Percentiles rank a stretch among this genome's conserved stretches.
phyloP scores from a whole-genome alignment of 805 yeast genomes.

The Saccharomycopsis sp. region DNA sequence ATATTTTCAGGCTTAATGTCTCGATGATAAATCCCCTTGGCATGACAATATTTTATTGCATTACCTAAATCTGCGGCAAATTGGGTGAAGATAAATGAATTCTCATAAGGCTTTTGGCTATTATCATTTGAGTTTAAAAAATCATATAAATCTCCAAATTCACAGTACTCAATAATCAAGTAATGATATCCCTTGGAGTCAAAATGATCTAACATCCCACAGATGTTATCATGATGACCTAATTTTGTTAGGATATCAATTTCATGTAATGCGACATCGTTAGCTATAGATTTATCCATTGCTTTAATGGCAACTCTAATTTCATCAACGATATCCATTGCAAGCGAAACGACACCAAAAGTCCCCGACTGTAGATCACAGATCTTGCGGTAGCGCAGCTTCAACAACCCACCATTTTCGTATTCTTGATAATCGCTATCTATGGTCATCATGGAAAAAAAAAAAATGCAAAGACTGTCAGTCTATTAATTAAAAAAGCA shows the following conservation, averaged over 20 bases:
- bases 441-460: background rate
- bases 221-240: conserved; percentile 42
- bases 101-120: conserved; percentile 17
- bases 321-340: conserved; percentile 32
- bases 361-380: conserved; percentile 49
- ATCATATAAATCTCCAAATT: conserved; percentile 63
- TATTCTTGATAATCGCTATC: conserved; percentile 32
- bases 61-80: conserved; percentile 44
- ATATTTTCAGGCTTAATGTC: conserved; percentile 73
- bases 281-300: conserved; percentile 38
- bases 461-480: background rate
- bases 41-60: conserved; percentile 51
- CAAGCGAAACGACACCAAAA: conserved; percentile 54
- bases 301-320: conserved; percentile 48
- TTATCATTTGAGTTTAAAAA: conserved; percentile 31
- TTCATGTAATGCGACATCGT: conserved; percentile 49
- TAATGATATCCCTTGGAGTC: conserved; percentile 44
- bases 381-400: conserved; percentile 37
- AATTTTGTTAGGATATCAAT: conserved; percentile 32
- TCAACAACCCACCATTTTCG: conserved; percentile 33
- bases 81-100: conserved; percentile 29
- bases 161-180: conserved; percentile 60
- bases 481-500: background rate
- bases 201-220: conserved; percentile 50
- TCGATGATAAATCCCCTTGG: conserved; percentile 55